Conservation (phyloP, 345 rosid genomes). For the Acer saccharum region DNA sequence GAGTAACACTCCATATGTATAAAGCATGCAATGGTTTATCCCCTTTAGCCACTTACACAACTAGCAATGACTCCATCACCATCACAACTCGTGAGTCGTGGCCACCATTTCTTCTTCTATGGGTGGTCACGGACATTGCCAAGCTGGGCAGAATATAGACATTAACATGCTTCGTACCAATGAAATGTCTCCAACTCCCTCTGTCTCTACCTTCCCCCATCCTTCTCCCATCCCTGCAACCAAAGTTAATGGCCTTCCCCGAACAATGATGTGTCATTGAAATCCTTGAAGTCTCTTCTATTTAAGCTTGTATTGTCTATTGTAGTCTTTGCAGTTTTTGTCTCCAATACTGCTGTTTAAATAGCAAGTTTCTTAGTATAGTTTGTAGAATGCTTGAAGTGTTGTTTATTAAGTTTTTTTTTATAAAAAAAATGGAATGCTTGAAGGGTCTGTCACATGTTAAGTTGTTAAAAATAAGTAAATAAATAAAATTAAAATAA, state of each 20-base stretch:
- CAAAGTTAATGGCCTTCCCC: constrained; percentile 49
- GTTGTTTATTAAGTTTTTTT: no score
- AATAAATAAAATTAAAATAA: no score
- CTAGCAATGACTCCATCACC: constrained; percentile 82
- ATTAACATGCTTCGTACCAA: constrained; percentile 55
- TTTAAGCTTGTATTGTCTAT: constrained; percentile 23
- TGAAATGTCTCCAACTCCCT: constrained; percentile 42
- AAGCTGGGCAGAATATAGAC: constrained; percentile 86
- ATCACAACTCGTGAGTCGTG: constrained; percentile 56
- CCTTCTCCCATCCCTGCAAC: constrained; percentile 47
- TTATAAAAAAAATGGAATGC: no score
- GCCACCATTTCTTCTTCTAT: constrained; percentile 90
- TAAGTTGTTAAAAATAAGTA: no score
- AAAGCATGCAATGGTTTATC: constrained; percentile 72
- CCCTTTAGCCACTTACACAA: constrained; percentile 81
- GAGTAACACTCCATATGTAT: constrained; percentile 78
- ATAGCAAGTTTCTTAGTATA: not conserved
- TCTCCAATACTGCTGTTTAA: constrained; percentile 21
- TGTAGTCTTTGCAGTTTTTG: constrained; percentile 24
- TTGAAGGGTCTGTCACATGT: no score
- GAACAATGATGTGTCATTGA: constrained; percentile 34
- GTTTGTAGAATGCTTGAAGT: constrained; percentile 1
- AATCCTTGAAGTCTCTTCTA: constrained; percentile 15
- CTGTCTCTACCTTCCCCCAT: constrained; percentile 32
- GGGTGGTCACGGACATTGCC: constrained; percentile 93